These are phyloP conservation scores for Citrus medica DNA, from an alignment of 345 rosid species.

Conservation along the genomic window DNA sequence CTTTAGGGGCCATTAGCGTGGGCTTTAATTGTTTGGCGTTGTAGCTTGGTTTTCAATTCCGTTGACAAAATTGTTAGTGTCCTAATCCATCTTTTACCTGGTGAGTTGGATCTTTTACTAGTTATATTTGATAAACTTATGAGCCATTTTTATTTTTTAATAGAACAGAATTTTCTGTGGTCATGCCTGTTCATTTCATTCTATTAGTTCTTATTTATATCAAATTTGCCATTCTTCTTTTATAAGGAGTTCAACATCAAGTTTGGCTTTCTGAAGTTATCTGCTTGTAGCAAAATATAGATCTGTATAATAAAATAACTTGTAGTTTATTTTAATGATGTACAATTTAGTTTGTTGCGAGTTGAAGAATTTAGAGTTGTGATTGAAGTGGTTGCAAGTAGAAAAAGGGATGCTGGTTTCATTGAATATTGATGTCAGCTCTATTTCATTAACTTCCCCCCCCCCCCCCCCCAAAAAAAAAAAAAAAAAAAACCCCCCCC, in stretches of 20 bases:
- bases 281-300: not conserved
- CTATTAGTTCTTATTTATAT: not conserved
- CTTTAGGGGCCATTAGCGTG: slow-evolving; percentile 92
- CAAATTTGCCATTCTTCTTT: not conserved
- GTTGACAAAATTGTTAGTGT: slow-evolving; percentile 89
- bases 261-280: not conserved
- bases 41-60: slow-evolving; percentile 97
- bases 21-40: slow-evolving; percentile 97
- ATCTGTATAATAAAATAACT: not conserved
- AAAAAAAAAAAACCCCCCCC: not conserved
- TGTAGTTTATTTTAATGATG: not conserved
- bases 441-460: not conserved
- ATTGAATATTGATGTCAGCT: not conserved
- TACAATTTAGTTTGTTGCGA: not conserved
- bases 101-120: slow-evolving; percentile 37
- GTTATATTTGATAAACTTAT: too few species aligned
- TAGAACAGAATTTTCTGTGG: not conserved
- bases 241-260: not conserved
- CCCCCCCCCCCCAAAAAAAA: not conserved
- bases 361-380: not conserved
- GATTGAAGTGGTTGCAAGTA: not conserved
- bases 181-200: not conserved
- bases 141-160: not conserved
- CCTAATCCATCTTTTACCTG: slow-evolving; percentile 96
- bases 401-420: not conserved